Conservation (phyloP, 805 yeast species). For the Sugiyamaella floridensis region DNA sequence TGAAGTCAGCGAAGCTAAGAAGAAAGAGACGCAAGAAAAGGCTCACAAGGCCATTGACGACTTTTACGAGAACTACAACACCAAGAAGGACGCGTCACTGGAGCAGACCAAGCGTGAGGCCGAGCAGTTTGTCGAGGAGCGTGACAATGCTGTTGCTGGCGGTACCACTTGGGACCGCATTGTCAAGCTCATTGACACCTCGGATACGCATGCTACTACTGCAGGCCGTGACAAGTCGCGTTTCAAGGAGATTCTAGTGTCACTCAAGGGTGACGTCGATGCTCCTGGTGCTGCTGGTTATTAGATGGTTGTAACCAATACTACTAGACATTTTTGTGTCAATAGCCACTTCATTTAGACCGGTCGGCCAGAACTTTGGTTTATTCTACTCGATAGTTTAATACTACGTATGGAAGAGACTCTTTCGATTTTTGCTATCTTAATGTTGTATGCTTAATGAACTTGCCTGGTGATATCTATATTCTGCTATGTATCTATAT, state of each 20-base stretch:
- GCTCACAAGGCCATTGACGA: conserved; percentile 84
- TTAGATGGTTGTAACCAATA: conserved; percentile 20
- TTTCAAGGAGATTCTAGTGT: conserved; percentile 57
- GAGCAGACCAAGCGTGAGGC: conserved; percentile 62
- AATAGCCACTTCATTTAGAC: too few species aligned
- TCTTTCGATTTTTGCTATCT: too few species aligned
- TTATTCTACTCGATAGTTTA: too few species aligned
- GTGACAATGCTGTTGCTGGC: conserved; percentile 48
- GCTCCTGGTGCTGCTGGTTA: conserved; percentile 76
- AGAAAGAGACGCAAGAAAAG: conserved; percentile 58
- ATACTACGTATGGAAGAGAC: too few species aligned
- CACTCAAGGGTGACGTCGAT: conserved; percentile 59
- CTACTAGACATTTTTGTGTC: too few species aligned
- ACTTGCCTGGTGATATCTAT: too few species aligned
- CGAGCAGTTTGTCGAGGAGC: conserved; percentile 59
- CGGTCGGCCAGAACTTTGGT: too few species aligned
- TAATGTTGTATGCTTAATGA: too few species aligned
- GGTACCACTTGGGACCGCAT: conserved; percentile 57
- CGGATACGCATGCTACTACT: conserved; percentile 40
- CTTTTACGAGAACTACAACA: conserved; percentile 84
- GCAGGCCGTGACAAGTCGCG: conserved; percentile 55
- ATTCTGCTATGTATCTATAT: too few species aligned
- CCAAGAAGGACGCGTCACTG: conserved; percentile 65
- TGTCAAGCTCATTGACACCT: conserved; percentile 41
- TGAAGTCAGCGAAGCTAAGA: conserved; percentile 54